Base-by-base conservation (phyloP, 306 rosid species). In the barrel medic (Medicago truncatula) region DNA sequence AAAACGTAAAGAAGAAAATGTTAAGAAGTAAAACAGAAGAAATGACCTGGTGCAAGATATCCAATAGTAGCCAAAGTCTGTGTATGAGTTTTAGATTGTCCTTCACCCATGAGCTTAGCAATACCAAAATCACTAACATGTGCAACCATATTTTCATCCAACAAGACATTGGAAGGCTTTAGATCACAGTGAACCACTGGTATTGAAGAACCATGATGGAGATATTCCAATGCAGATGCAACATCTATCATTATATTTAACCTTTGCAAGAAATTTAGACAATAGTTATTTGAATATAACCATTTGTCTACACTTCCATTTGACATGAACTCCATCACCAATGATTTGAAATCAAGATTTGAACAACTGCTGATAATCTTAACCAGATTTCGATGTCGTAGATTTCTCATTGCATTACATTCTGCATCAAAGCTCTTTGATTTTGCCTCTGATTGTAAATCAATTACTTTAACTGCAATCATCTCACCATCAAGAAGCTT, bases 41-140 rank as follows among this genome's bases (percentile, higher is more conserved):
- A 60, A 46, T 46, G 13, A 83, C 84, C 85, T 60, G 89, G 87
- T 2, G 87, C 82, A 80, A 86, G 81, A 5, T 86, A 86, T 4
- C 87, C 89, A 50, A 78, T 39, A 6, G 87, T 80, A 3, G 89
- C 89, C 0, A 86, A 28, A n/a, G 86, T 78, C 52, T 9, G 82
- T 7, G 86, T 85, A 8, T 66, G 75, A 0, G 47, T 36, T 34
- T 75, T 53, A 53, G 66, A 67, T 76, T 76, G 80, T 7, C 64
- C 86, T 43, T 71, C 88, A 0, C 77, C 82, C 62, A 82, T 67
- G 50, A 85, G 80, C 25, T 82, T 85, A 7, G 86, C 63, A 46
- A 46, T 46, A 12, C 50, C n/a, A 4, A 46, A 46, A 46, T 46
- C 50, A 0, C 50, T 10, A 46, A 46, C 50, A 46, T 46, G 15